phyloP scores from a whole-genome alignment of 805 yeast genomes.

The Cyberlindnera maclurae region DNA sequence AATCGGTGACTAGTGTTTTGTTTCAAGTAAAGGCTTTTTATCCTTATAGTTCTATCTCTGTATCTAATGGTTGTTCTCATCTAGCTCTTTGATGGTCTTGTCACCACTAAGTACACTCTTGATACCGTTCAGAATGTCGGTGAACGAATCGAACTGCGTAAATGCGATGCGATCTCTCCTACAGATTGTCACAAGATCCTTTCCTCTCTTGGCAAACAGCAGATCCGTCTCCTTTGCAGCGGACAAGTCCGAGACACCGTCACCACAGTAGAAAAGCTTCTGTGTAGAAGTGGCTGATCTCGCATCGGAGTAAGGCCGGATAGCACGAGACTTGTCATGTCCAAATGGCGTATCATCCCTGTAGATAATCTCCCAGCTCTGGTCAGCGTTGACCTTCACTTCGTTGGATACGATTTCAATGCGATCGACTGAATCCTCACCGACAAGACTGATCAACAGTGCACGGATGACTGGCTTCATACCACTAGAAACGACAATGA shows the following conservation, averaged over 20 bases:
- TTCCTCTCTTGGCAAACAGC: slow-evolving; percentile 87
- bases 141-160: slow-evolving; percentile 71
- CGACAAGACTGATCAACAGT: slow-evolving; percentile 65
- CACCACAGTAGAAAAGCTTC: slow-evolving; percentile 86
- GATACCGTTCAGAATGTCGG: slow-evolving; percentile 63
- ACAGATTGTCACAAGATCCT: slow-evolving; percentile 84
- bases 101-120: slow-evolving; percentile 43
- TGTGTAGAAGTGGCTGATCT: slow-evolving; percentile 40
- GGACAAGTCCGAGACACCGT: slow-evolving; percentile 90
- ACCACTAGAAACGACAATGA: slow-evolving; percentile 85
- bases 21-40: too few species aligned
- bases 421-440: slow-evolving; percentile 61
- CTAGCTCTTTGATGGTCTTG: slow-evolving; percentile 28
- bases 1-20: too few species aligned
- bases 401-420: slow-evolving; percentile 81
- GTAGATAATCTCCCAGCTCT: slow-evolving; percentile 78
- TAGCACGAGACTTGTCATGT: slow-evolving; percentile 87
- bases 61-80: slow-evolving; percentile 23
- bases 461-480: slow-evolving; percentile 89
- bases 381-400: slow-evolving; percentile 47
- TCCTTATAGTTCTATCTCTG: too few species aligned
- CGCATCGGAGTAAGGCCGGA: slow-evolving; percentile 36
- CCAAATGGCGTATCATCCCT: slow-evolving; percentile 86
- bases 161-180: slow-evolving; percentile 73
- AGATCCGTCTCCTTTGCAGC: slow-evolving; percentile 95